Evolutionary conservation across 352 stramenopile species (phyloP).

Genomic region (Peronospora destructor): DNA sequence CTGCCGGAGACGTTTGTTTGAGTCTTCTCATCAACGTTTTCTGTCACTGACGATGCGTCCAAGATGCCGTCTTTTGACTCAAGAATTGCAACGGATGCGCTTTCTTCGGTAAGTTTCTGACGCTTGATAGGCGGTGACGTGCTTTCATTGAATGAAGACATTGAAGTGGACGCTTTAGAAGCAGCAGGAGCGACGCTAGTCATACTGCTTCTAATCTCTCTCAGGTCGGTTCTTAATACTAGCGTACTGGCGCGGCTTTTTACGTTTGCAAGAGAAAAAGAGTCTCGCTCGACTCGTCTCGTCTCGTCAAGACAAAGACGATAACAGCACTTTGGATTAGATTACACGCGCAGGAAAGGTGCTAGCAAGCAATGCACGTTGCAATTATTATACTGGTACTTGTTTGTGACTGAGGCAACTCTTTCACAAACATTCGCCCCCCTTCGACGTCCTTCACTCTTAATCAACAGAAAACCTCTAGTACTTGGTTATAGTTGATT

Average conservation of each 20-base stretch:
- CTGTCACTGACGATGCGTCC: slow-evolving; percentile 14
- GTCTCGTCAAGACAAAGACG: slow-evolving; percentile 4
- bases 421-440: slow-evolving; percentile 25
- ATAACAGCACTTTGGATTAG: neutral
- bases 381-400: neutral
- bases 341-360: neutral
- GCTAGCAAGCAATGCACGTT: neutral
- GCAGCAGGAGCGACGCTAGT: slow-evolving; percentile 13
- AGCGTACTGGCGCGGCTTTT: neutral
- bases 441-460: slow-evolving; percentile 31
- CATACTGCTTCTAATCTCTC: slow-evolving; percentile 12
- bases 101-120: slow-evolving; percentile 39
- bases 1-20: slow-evolving; percentile 17
- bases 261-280: neutral
- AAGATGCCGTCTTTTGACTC: slow-evolving; percentile 25
- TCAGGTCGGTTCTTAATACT: neutral
- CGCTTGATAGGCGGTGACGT: neutral
- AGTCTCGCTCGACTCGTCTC: neutral
- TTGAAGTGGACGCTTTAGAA: neutral
- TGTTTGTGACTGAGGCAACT: slow-evolving; percentile 8
- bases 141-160: neutral
- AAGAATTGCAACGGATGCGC: slow-evolving; percentile 10
- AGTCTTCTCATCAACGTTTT: slow-evolving; percentile 13
- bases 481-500: slow-evolving; percentile 1
- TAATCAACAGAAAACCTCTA: slow-evolving; percentile 20